Evolutionary conservation across 2,329 filamentous ascomycete species (phyloP).

Genomic region (Cytospora paraplurivora): DNA sequence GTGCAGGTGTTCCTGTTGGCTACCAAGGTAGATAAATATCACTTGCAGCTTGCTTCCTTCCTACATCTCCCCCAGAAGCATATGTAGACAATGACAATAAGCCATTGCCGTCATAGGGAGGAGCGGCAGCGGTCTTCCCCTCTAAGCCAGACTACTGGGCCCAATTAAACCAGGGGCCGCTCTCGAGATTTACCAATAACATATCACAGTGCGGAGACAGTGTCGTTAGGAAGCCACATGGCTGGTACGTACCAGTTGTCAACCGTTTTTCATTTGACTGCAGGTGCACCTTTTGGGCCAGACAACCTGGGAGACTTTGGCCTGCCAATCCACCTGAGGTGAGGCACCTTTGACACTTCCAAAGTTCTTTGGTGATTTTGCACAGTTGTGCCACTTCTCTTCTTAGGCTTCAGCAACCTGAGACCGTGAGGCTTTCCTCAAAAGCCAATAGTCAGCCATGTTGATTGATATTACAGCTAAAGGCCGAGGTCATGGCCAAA

Average conservation of each 20-base stretch:
- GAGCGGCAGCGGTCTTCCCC: slow-evolving; percentile 1
- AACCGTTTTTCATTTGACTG: background rate
- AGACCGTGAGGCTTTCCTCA: too few species aligned
- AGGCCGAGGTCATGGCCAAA: too few species aligned
- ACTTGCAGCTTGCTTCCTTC: too few species aligned
- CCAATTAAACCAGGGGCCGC: slow-evolving; percentile 17
- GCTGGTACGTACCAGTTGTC: slow-evolving; percentile 5
- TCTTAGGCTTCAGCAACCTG: too few species aligned
- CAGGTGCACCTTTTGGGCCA: background rate
- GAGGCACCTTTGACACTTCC: too few species aligned
- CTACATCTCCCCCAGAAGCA: background rate
- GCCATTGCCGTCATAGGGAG: slow-evolving; percentile 4
- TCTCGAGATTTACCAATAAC: background rate
- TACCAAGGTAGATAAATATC: background rate
- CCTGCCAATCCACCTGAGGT: background rate
- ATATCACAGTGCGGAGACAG: slow-evolving; percentile 1
- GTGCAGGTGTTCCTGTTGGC: background rate
- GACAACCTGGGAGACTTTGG: background rate
- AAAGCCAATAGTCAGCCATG: too few species aligned
- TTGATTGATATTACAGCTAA: too few species aligned
- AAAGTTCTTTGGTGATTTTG: too few species aligned
- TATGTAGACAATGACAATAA: background rate
- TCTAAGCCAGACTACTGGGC: slow-evolving; percentile 25
- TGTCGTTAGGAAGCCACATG: slow-evolving; percentile 23
- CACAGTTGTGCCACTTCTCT: too few species aligned